Evolutionary conservation across 1,284 basidiomycete species (phyloP), one percentile per base, ranked within the genome.

Genomic region (Fomitopsis pinicola): DNA sequence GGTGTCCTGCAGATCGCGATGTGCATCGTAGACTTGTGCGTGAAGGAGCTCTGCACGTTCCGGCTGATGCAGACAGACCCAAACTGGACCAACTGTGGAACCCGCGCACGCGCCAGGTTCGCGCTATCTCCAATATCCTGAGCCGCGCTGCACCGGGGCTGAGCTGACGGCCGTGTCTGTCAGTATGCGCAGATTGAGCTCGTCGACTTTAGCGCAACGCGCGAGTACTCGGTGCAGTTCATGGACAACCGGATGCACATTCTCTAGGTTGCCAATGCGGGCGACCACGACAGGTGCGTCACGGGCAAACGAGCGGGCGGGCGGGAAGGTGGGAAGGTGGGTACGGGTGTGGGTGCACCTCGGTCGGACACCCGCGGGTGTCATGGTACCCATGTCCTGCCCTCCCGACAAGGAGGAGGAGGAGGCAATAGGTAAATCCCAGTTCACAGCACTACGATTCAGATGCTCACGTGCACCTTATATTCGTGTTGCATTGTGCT

Each of bases 41-140:
- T 99, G 44, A 86, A 84, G 61, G 97, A 99, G 73, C 84, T 98
- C 14, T 97, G 98, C 76, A 80, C 88, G 61, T 97, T 96, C 78
- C 81, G 92, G 30, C 78, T 92, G 53, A 98, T 99, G 97, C 97
- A 99, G 75, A 99, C 97, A 0, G 96, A 99, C 74, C 97, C 97
- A 1, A 99, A 99, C 72, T 98, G 94, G 92, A 93, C 92, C 22
- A 99, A 98, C 78, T 99, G 33, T 98, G 91, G 86, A 91, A 96
- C 74, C 71, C 80, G 5, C 61, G 75, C 4, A 85, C 86, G 1
- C 79, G 81, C 52, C 77, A 84, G 76, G 83, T 84, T 26, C 14
- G 36, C 30, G n/a, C 44, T 33, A 55, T 22, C 17, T 60, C 42
- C 26, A 30, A 38, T 12, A 22, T 22, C 22, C 22, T 22, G 22